Evolutionary conservation across 1,284 basidiomycete species (phyloP), one percentile per base, ranked within the genome.

Genomic region (Naganishia liquefaciens): DNA sequence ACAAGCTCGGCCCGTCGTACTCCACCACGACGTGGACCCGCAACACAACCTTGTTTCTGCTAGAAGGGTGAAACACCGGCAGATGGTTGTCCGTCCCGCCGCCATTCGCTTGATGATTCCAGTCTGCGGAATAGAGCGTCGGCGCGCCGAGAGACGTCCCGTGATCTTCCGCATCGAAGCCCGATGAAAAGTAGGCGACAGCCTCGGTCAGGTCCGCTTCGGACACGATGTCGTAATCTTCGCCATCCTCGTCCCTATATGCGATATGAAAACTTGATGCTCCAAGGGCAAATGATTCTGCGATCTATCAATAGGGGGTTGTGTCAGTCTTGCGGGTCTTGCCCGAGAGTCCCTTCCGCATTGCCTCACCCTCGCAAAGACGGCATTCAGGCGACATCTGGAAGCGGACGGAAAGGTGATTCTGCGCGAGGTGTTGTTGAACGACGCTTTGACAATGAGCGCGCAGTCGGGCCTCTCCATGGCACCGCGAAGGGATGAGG

Each of bases 1-100:
- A 92, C 64, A 94, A 81, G 75, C 88, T 90, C n/a, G 89, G 91
- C 0, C 91, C 90, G 73, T 94, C 92, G 71, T 91, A 93, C 69
- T 93, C 91, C 65, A 93, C 86, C 4, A 83, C 81, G 37, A 95
- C 87, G 51, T 87, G 83, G 49, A 94, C 84, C 19, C 85, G 82
- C 25, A 94, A 79, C 0, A 86, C 88, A 65, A 94, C 88, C 75
- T 86, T 90, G 47, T 55, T 55, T 19, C 37, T 54, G 43, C 43
- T 54, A 19, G 53, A 63, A n/a, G 51, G 53, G n/a, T 55, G 57
- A 17, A 61, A 42, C 30, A 54, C 43, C 25, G 50, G 40, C 47
- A 51, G 23, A 2, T 37, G 33, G 7, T 37, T 37, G 10, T 13
- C 30, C 11, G 19, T 25, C 19, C 27, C 10, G 25, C 42, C 27